Conservation (phyloP, 352 stramenopile species). For the Discostella stelligera region DNA sequence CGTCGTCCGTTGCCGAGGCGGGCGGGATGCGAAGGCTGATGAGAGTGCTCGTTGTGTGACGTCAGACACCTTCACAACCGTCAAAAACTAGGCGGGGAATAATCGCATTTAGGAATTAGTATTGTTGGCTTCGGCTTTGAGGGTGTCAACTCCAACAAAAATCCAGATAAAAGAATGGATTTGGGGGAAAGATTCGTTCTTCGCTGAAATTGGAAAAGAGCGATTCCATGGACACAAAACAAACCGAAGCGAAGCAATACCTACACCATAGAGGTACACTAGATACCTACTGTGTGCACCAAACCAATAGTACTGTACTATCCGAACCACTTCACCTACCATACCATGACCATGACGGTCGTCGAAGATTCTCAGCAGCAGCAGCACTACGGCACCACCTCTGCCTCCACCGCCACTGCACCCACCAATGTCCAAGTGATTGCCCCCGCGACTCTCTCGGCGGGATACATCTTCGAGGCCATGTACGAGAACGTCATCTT, state of each 20-base stretch:
- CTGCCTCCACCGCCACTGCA: neutral
- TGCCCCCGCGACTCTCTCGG: slow-evolving; percentile 63
- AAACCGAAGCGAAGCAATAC: neutral
- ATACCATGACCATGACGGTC: neutral
- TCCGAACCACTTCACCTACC: too few species aligned
- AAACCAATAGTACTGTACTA: too few species aligned
- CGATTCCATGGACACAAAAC: neutral
- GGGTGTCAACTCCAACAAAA: too few species aligned
- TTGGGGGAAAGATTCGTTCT: neutral
- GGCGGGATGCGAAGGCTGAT: too few species aligned
- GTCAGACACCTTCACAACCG: too few species aligned
- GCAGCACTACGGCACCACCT: slow-evolving; percentile 18
- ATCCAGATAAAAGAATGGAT: too few species aligned
- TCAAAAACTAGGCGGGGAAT: too few species aligned
- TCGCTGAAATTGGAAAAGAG: neutral
- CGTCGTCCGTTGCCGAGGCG: too few species aligned
- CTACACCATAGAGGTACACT: neutral
- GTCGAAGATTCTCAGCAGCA: neutral
- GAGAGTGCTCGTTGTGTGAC: too few species aligned
- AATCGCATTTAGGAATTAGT: too few species aligned
- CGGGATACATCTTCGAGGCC: slow-evolving; percentile 74
- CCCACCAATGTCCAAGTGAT: slow-evolving; percentile 66
- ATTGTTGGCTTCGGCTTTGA: too few species aligned
- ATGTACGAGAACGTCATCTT: slow-evolving; percentile 60
- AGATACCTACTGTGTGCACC: too few species aligned